Evolutionary conservation across 306 rosid species (phyloP).

Genomic region (Arachis hypogaea): DNA sequence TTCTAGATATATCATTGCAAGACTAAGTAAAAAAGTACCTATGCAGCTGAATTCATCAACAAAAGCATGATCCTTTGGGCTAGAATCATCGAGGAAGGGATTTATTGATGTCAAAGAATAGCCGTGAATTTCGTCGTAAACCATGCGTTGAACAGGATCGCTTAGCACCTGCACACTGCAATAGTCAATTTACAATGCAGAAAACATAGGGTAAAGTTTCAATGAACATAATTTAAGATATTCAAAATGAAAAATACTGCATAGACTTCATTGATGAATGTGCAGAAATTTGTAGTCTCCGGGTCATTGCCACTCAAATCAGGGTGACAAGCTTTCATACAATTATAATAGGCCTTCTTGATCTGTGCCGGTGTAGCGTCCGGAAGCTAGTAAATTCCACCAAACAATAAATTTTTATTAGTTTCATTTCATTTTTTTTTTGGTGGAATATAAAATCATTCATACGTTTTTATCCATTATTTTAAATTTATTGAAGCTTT

Average conservation of each 20-base stretch:
- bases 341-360: constrained; percentile 86
- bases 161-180: constrained; percentile 87
- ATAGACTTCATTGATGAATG: constrained; percentile 87
- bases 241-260: constrained; percentile 57
- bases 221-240: constrained; percentile 13
- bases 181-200: constrained; percentile 41
- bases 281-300: constrained; percentile 87
- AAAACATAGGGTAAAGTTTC: not conserved
- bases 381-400: constrained; percentile 64
- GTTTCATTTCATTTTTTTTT: no score
- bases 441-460: no score
- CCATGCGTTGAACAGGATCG: constrained; percentile 93
- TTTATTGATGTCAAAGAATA: constrained; percentile 83
- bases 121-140: constrained; percentile 94
- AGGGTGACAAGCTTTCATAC: constrained; percentile 98
- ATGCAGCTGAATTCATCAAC: constrained; percentile 97
- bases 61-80: constrained; percentile 75
- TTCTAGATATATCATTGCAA: constrained; percentile 6
- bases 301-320: constrained; percentile 86
- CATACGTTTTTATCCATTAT: no score
- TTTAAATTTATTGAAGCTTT: no score
- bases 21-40: constrained; percentile 50
- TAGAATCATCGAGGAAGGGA: constrained; percentile 75
- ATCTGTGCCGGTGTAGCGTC: constrained; percentile 86
- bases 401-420: not conserved